phyloP scores from a whole-genome alignment of 2,329 filamentous ascomycete species.

The Botryosphaeria dothidea region DNA sequence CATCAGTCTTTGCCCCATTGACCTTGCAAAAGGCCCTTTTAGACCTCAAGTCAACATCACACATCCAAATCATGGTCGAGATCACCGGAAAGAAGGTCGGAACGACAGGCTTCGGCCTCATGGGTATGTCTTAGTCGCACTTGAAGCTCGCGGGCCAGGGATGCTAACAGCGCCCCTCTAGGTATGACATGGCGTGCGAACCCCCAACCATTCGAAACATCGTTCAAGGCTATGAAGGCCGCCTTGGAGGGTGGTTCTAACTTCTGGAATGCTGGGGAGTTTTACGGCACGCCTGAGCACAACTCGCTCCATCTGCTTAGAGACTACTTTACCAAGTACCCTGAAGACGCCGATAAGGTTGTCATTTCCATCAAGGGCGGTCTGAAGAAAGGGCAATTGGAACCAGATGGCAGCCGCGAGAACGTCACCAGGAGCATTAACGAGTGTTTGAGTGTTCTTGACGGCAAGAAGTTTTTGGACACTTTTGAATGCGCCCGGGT shows the following conservation, averaged over 20 bases:
- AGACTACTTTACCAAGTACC: slow-evolving; percentile 54
- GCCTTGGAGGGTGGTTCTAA: slow-evolving; percentile 45
- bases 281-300: slow-evolving; percentile 48
- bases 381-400: slow-evolving; percentile 33
- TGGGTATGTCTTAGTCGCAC: slow-evolving; percentile 37
- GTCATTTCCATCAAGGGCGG: slow-evolving; percentile 55
- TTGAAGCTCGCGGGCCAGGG: neutral
- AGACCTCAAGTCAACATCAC: neutral
- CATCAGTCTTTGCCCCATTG: neutral
- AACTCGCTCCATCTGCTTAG: slow-evolving; percentile 52
- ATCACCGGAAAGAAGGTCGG: slow-evolving; percentile 41
- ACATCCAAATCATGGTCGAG: slow-evolving; percentile 32
- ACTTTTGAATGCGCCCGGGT: slow-evolving; percentile 51
- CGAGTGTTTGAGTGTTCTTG: slow-evolving; percentile 46
- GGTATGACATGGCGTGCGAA: slow-evolving; percentile 49
- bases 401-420: slow-evolving; percentile 42
- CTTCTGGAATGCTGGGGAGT: slow-evolving; percentile 53
- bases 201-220: slow-evolving; percentile 39
- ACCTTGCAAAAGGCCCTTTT: neutral
- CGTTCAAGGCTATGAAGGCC: slow-evolving; percentile 48
- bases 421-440: slow-evolving; percentile 48
- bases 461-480: slow-evolving; percentile 50
- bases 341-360: slow-evolving; percentile 52
- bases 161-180: slow-evolving; percentile 21
- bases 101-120: slow-evolving; percentile 49